These are phyloP conservation scores for Colletotrichum plurivorum DNA, from an alignment of 2,329 filamentous ascomycete genomes.

Conservation along the genomic window DNA sequence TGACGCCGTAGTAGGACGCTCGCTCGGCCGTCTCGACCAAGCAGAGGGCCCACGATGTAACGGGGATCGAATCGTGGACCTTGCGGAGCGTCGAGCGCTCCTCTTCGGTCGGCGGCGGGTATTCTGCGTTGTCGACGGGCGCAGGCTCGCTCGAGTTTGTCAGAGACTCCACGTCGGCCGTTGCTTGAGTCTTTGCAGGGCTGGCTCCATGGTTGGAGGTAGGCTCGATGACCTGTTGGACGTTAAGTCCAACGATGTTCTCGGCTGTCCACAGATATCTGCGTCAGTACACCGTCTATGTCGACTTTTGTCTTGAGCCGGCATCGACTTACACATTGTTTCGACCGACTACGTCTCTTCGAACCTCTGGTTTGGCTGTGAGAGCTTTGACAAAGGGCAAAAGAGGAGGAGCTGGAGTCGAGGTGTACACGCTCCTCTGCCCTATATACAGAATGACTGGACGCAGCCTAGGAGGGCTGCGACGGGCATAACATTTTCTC, in stretches of 20 bases:
- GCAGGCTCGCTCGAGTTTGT: slow-evolving; percentile 1
- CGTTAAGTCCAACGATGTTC: slow-evolving; percentile 31
- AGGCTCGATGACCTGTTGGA: slow-evolving; percentile 32
- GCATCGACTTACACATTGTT: slow-evolving; percentile 24
- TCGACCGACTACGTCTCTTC: background rate
- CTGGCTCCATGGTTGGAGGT: slow-evolving; percentile 20
- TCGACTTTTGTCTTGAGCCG: background rate
- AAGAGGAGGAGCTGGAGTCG: background rate
- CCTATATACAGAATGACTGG: slow-evolving; percentile 1
- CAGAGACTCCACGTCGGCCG: slow-evolving; percentile 25
- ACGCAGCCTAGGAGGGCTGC: background rate
- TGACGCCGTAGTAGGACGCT: slow-evolving; percentile 72
- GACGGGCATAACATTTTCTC: background rate
- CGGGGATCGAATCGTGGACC: slow-evolving; percentile 65
- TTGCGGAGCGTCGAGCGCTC: slow-evolving; percentile 35
- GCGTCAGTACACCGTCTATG: background rate
- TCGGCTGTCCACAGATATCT: slow-evolving; percentile 2
- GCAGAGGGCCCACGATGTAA: slow-evolving; percentile 69
- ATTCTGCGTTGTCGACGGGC: slow-evolving; percentile 18
- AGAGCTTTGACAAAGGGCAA: background rate
- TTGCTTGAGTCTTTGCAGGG: slow-evolving; percentile 11
- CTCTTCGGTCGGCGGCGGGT: slow-evolving; percentile 30
- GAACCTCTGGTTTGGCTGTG: background rate
- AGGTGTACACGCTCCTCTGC: background rate
- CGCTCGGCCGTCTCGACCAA: slow-evolving; percentile 73